phyloP scores from a whole-genome alignment of 257 asterid species.

The Pogostemon cablin region DNA sequence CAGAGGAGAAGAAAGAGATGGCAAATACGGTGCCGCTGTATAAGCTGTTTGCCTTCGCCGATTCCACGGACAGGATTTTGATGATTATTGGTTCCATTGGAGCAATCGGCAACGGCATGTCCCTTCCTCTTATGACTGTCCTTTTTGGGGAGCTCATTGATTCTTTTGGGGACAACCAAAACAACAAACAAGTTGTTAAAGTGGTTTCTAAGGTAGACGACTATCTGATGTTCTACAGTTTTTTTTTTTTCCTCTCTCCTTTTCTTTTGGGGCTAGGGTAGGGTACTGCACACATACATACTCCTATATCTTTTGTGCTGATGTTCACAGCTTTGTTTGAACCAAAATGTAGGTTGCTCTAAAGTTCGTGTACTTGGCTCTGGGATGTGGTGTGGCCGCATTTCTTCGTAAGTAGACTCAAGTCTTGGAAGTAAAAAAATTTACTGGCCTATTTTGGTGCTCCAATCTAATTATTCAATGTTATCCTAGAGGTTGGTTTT shows the following conservation, averaged over 20 bases:
- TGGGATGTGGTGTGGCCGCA: conserved; percentile 64
- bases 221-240: background rate
- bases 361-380: conserved; percentile 58
- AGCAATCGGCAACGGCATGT: conserved; percentile 57
- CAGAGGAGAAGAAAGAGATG: conserved; percentile 16
- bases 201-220: conserved; percentile 56
- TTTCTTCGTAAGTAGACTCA: conserved; percentile 54
- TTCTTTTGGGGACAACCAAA: conserved; percentile 55
- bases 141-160: conserved; percentile 60
- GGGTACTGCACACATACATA: no score
- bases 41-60: conserved; percentile 65
- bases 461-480: background rate
- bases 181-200: conserved; percentile 34
- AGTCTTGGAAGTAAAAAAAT: no score
- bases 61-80: conserved; percentile 50
- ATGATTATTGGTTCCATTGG: conserved; percentile 62
- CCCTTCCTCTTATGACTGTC: conserved; percentile 52
- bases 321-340: background rate
- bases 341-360: conserved; percentile 47
- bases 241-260: no score
- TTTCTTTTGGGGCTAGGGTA: no score
- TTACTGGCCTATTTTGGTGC: no score
- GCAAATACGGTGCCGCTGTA: conserved; percentile 47
- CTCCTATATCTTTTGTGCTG: background rate
- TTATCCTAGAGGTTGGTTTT: conserved; percentile 57